Evolutionary conservation across 768 basidiomycete species (phyloP), one percentile per base, ranked within the genome.

Genomic region (Amanita exitialis): DNA sequence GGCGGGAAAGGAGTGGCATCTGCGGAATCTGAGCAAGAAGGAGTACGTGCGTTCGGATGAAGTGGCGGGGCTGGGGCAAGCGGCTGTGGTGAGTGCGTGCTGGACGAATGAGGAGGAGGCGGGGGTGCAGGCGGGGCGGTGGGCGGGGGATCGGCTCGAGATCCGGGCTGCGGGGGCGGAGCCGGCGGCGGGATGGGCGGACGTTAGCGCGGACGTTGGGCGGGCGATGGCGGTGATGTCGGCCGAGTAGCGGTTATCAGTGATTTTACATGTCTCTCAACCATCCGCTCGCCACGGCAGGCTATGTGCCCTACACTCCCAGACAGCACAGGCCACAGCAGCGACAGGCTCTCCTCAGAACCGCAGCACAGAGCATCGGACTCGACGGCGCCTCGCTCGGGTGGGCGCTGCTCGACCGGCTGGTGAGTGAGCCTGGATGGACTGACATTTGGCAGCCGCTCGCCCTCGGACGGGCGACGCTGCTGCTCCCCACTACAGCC

Each of bases 401-500:
- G 0, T 87, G 85, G 83, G 79, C 77, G 5, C 83, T 93, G 3
- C 66, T 91, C 42, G 88, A 92, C 64, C 80, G 77, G 58, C 67
- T 91, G 30, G 74, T 80, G 0, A 63, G 70, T 21, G 67, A 69
- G 50, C 61, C 41, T 9, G 86, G 87, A 38, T 89, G 88, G 87
- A 65, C 71, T 28, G 82, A 83, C 3, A 71, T 90, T 12, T 87
- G 83, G 82, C 70, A 61, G 47, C 72, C 77, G 1, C 59, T 91
- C 44, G 76, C 77, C 2, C 70, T 69, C 20, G 81, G 83, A 15
- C 88, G 95, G 91, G 85, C 87, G 3, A 83, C 86, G 0, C 61
- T 99, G 9, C 69, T 97, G 13, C 72, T 97, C 1, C 94, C 94
- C 0, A 63, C 79, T 2, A 85, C 88, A 45, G 71, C 75, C 6